These are phyloP conservation scores for Tothia fuscella DNA, from an alignment of 2,329 filamentous ascomycete species.

Conservation along the genomic window DNA sequence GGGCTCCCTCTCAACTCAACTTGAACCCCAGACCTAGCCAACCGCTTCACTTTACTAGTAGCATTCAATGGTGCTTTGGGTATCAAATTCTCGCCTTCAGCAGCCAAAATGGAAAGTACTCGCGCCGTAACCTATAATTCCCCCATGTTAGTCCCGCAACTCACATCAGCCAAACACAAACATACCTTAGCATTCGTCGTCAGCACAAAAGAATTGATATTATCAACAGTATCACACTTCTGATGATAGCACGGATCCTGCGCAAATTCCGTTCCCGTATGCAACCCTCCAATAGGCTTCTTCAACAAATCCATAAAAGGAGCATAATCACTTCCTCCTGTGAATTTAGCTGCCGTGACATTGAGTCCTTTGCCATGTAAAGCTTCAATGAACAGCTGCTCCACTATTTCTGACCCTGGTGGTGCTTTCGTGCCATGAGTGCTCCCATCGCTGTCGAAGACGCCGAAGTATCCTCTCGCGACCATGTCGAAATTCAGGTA, in stretches of 20 bases:
- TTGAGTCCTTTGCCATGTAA: slow-evolving; percentile 17
- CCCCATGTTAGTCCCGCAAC: too few relatives aligned
- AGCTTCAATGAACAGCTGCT: slow-evolving; percentile 22
- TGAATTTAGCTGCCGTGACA: slow-evolving; percentile 20
- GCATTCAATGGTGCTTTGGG: too few relatives aligned
- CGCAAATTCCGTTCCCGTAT: slow-evolving; percentile 20
- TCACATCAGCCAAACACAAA: too few relatives aligned
- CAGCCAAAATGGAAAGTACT: slow-evolving; percentile 23
- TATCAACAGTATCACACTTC: slow-evolving; percentile 23
- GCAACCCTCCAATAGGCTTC: slow-evolving; percentile 27
- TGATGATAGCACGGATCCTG: slow-evolving; percentile 28
- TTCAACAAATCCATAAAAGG: slow-evolving; percentile 23
- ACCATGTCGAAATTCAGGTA: slow-evolving; percentile 65
- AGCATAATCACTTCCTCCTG: slow-evolving; percentile 22
- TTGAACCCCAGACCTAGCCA: too few relatives aligned
- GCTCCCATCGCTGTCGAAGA: slow-evolving; percentile 23
- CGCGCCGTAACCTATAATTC: slow-evolving; percentile 26
- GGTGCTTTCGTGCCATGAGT: slow-evolving; percentile 15
- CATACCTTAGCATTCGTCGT: slow-evolving; percentile 22
- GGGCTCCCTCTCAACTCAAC: too few relatives aligned
- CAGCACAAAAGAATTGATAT: slow-evolving; percentile 21
- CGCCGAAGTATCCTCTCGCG: slow-evolving; percentile 23
- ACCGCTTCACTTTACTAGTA: too few relatives aligned
- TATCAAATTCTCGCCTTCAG: slow-evolving; percentile 21
- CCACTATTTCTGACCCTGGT: slow-evolving; percentile 23